Base-by-base conservation (phyloP, 441 rosid species). In the Croton laevigatus region DNA sequence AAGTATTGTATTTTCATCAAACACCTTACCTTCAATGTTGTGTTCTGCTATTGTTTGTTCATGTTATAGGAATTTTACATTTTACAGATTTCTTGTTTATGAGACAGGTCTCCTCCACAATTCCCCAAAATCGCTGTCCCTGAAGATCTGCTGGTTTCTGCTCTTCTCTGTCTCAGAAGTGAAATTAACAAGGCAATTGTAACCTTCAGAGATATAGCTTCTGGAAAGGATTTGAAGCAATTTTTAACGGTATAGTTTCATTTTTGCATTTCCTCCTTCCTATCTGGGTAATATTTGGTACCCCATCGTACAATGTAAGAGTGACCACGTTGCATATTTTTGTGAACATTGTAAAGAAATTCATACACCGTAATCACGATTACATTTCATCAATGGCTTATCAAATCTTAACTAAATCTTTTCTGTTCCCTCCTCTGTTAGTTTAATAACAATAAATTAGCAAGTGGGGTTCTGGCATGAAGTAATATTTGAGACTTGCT, bases 71-170 rank as follows among this genome's bases (percentile, higher is more conserved):
- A 27, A 27, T 27, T 27, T 27, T 27, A 27, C 32, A 27, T 1
- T 27, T 27, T 27, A 40, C 44, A 40, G 7, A 40, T 40, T 40
- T 40, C 44, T 40, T 7, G 44, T 40, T 40, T n/a, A 27, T 58
- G 70, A 46, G 48, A 40, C 81, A 87, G 91, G 68, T 76, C 86
- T 12, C 80, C 85, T 4, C 83, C 84, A 4, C 80, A 87, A 55
- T 69, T 84, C 49, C 86, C 88, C 7, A 76, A 76, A 66, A 52
- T 83, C 40, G 58, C 62, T 13, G 12, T 84, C 45, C 81, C 83
- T 5, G 83, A 81, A 51, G 76, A 79, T 10, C 16, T 77, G 51
- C 59, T 83, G 27, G 67, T 72, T 42, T 76, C 22, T 42, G 3
- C 69, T 46, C 83, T 80, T 23, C 67, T 71, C 9, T 59, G 46